Conservation (phyloP, 1,284 basidiomycete species). For the Cystobasidium pallidum region DNA sequence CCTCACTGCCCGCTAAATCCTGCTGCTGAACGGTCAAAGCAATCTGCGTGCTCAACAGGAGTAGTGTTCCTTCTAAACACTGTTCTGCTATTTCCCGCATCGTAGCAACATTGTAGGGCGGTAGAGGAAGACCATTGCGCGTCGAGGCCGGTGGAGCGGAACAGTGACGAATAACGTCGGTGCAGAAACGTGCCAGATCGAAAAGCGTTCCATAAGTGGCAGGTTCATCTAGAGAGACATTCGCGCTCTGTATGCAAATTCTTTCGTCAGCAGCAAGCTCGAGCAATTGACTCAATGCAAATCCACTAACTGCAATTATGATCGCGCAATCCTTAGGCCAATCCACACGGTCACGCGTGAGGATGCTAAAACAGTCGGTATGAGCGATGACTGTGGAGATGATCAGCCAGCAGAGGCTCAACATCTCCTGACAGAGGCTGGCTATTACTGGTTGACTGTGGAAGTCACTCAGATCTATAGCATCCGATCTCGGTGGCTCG, state of each 20-base stretch:
- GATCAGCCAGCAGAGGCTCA: slow-evolving; percentile 70
- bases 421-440: slow-evolving; percentile 69
- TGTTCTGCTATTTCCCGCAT: slow-evolving; percentile 10
- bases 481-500: slow-evolving; percentile 65
- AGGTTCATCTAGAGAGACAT: slow-evolving; percentile 74
- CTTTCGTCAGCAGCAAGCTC: background rate
- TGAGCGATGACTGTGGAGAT: slow-evolving; percentile 71
- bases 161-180: slow-evolving; percentile 59
- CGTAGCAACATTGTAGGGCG: background rate
- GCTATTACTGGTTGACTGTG: slow-evolving; percentile 71
- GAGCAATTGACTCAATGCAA: background rate
- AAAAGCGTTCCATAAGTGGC: slow-evolving; percentile 76
- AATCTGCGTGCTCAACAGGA: slow-evolving; percentile 37
- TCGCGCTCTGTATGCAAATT: slow-evolving; percentile 57
- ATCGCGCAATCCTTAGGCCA: slow-evolving; percentile 71
- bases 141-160: background rate
- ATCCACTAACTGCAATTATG: slow-evolving; percentile 69
- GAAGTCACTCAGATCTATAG: slow-evolving; percentile 61
- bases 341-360: slow-evolving; percentile 69
- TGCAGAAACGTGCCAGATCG: slow-evolving; percentile 71
- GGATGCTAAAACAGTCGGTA: slow-evolving; percentile 69
- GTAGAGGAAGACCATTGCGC: background rate
- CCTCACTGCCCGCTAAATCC: slow-evolving; percentile 4
- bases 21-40: slow-evolving; percentile 38
- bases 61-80: slow-evolving; percentile 21